Percentiles rank a stretch among this genome's conserved stretches.
Conservation (phyloP, 495 filamentous ascomycete genomes). For the Aspergillus steynii region DNA sequence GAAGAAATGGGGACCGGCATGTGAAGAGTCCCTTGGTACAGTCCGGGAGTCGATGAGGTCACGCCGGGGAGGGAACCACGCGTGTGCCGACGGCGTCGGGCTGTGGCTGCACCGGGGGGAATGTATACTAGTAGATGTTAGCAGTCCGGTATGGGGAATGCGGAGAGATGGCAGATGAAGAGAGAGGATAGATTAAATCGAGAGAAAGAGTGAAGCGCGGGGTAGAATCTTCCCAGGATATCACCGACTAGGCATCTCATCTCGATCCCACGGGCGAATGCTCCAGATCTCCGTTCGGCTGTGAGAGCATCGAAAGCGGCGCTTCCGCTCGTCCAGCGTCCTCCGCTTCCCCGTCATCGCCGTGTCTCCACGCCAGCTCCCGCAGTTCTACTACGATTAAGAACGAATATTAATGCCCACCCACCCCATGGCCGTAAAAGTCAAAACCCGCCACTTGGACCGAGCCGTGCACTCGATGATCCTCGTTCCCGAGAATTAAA, state of each 20-base stretch:
- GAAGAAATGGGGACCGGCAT: not conserved
- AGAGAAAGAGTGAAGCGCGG: not conserved
- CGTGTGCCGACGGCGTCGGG: too few relatives aligned
- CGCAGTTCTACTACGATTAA: too few relatives aligned
- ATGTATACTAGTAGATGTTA: too few relatives aligned
- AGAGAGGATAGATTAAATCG: too few relatives aligned
- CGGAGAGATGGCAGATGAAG: too few relatives aligned
- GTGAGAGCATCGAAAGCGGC: slow-evolving; percentile 4
- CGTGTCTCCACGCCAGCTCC: too few relatives aligned
- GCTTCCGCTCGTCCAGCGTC: slow-evolving; percentile 49
- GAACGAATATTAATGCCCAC: too few relatives aligned
- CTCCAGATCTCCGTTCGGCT: not conserved
- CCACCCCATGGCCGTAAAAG: not conserved
- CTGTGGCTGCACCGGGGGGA: too few relatives aligned
- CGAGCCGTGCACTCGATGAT: slow-evolving; percentile 24
- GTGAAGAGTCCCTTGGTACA: not conserved
- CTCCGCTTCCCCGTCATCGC: slow-evolving; percentile 46
- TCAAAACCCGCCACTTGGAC: slow-evolving; percentile 34
- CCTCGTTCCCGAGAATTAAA: slow-evolving; percentile 23
- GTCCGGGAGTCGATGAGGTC: not conserved
- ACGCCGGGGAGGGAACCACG: not conserved
- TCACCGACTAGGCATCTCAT: too few relatives aligned
- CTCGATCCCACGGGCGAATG: too few relatives aligned
- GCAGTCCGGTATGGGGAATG: too few relatives aligned
- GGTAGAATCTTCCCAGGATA: not conserved